Conservation (phyloP, 2,329 filamentous ascomycete genomes). For the Diaporthe longicolla region DNA sequence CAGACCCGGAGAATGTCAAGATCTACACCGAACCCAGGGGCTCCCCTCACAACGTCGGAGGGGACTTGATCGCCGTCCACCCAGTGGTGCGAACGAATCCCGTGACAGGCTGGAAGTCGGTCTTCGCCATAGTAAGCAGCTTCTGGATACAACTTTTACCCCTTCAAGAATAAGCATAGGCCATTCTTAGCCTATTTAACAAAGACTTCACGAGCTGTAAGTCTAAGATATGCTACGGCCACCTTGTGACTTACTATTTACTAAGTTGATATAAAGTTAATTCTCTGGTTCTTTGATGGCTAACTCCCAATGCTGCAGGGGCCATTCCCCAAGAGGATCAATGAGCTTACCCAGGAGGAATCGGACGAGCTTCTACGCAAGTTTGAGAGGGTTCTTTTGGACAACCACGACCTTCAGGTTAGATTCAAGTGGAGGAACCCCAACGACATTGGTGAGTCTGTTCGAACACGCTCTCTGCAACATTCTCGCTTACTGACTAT, state of each 20-base stretch:
- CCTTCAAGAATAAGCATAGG: no score
- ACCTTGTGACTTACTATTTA: no score
- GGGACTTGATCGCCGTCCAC: conserved; percentile 46
- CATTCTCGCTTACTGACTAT: background rate
- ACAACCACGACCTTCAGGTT: conserved; percentile 42
- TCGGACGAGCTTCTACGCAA: conserved; percentile 40
- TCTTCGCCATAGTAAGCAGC: no score
- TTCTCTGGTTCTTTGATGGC: no score
- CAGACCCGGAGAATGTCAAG: conserved; percentile 47
- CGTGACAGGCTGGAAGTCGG: conserved; percentile 51
- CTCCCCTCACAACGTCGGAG: conserved; percentile 39
- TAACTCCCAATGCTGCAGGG: no score
- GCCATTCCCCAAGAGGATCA: conserved; percentile 47
- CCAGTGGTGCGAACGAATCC: conserved; percentile 50
- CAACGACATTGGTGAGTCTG: conserved; percentile 40
- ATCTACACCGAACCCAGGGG: conserved; percentile 55
- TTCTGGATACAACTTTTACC: no score
- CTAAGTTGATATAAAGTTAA: no score
- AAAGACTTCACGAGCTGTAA: no score
- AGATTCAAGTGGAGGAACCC: conserved; percentile 42
- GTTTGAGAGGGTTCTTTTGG: conserved; percentile 35
- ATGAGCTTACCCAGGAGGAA: conserved; percentile 44
- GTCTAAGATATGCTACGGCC: no score
- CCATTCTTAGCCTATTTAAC: no score
- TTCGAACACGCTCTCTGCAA: no score